Base-by-base conservation (phyloP, 495 filamentous ascomycete species). In the Thermothielavioides terrestris region DNA sequence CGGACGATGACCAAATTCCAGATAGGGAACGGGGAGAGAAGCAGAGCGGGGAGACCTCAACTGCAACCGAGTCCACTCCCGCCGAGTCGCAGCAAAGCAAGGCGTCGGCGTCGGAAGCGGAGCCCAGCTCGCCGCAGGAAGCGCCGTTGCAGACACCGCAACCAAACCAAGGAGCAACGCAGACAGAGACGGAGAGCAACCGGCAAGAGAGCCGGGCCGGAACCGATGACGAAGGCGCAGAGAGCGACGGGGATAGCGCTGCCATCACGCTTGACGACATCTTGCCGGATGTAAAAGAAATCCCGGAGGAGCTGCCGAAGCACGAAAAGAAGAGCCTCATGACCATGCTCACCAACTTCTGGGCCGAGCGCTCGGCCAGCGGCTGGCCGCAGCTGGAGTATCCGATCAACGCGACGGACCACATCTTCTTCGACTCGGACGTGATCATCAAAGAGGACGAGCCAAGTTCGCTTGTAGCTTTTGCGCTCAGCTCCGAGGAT, bases 381-480 rank as follows among this genome's bases (percentile, higher is more conserved):
- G 89, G 90, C 37, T 99, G 94, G 94, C 74, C 86, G n/a, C 79
- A 83, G 22, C 75, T 99, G 21, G 94, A 97, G 20, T 99, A 97
- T 59, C 94, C 94, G 10, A 75, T 95, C 50, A 85, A 82, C 57
- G 77, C 85, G 12, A 83, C 79, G 35, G 94, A 97, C 64, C 92
- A 99, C 63, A 86, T 97, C 37, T 97, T 95, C 62, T 87, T 87
- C 23, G 94, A 99, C 68, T 94, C 88, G n/a, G 88, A 97, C 67
- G 86, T 99, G 45, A 92, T 99, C 47, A 88, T 99, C 46, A 82
- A 89, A 10, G 92, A 99, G 61, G 92, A 97, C 63, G 92, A 99
- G 65, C 94, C 92, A 3, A 95, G 89, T 66, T 97, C 92, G 5
- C 72, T 99, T 22, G 88, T 99, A 38, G 90, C 92, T 1, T 91